Evolutionary conservation across 2,329 filamentous ascomycete genomes (phyloP), one percentile per base, ranked within the genome.

Genomic region (Cytospora leucostoma): DNA sequence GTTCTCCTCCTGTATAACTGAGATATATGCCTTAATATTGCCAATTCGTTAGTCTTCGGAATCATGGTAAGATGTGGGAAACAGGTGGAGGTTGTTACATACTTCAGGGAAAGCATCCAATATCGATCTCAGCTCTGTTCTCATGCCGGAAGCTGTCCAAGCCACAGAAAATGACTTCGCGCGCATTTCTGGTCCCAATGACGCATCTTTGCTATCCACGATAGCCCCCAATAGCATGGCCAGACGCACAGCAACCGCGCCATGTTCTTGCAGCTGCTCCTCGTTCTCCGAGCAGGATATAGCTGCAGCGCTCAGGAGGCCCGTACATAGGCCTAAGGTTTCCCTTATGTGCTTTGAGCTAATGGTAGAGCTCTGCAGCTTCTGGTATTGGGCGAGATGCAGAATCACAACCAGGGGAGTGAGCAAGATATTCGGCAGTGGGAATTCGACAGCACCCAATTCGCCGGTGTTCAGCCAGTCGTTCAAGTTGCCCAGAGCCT

Each of bases 311-410:
- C 68, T 74, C 19, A 81, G 59, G 3, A 80, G 63, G 0, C 78
- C 78, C 2, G 74, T 75, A 40, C 79, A 80, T 56, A 80, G 74
- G 0, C 79, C 78, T 44, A 61, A 15, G 15, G 59, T 57, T 19
- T 57, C 49, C 17, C n/a, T 40, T 15, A 32, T 12, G 19, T 56
- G n/a, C 13, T 17, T 19, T 35, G 38, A 40, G 38, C 2, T 17
- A 5, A 17, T 40, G 13, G 6, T n/a, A 17, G 38, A 40, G 49
- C 19, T 51, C 19, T 19, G 19, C 49, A 12, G n/a, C 4, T 51
- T 21, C 13, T 51, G 49, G 10, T 51, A 27, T 12, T 44, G 49
- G n/a, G 49, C 37, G 21, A 59, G 35, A 17, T 59, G 57, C 1
- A 50, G 49, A 21, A 52, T n/a, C 6, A 59, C 57, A 38, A 59